Percentiles rank a stretch among this genome's conserved stretches.
These are phyloP conservation scores for Alnus rubra DNA, from an alignment of 306 rosid species.

Conservation along the genomic window DNA sequence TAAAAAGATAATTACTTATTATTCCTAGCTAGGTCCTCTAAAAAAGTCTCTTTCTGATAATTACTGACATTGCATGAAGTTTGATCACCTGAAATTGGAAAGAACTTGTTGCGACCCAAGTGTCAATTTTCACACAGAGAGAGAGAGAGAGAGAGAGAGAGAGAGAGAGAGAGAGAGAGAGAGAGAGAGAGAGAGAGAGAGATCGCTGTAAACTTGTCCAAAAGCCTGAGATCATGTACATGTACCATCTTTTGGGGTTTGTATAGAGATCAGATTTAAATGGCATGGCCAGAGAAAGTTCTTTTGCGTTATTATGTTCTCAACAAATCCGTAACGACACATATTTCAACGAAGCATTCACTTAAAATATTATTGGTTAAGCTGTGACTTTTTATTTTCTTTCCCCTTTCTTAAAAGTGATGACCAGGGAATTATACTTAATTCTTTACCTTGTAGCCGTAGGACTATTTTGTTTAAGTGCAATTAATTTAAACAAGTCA, in stretches of 20 bases:
- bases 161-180: too few species aligned
- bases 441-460: not conserved
- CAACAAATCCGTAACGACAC: not conserved
- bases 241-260: not conserved
- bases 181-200: not conserved
- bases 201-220: not conserved
- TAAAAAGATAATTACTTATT: not conserved
- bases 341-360: slow-evolving; percentile 24
- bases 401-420: too few species aligned
- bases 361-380: not conserved
- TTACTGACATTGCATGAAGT: not conserved
- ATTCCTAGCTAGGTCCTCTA: not conserved
- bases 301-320: not conserved
- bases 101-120: not conserved
- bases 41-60: not conserved
- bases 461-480: not conserved
- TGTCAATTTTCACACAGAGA: too few species aligned
- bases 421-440: too few species aligned
- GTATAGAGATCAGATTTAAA: not conserved
- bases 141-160: too few species aligned
- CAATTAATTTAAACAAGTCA: not conserved
- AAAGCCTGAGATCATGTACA: slow-evolving; percentile 1
- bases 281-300: slow-evolving; percentile 13
- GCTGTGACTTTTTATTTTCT: not conserved
- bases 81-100: not conserved